Evolutionary conservation across 208 protist genomes (phyloP).

Genomic region (Trypanosomatidae sp.): DNA sequence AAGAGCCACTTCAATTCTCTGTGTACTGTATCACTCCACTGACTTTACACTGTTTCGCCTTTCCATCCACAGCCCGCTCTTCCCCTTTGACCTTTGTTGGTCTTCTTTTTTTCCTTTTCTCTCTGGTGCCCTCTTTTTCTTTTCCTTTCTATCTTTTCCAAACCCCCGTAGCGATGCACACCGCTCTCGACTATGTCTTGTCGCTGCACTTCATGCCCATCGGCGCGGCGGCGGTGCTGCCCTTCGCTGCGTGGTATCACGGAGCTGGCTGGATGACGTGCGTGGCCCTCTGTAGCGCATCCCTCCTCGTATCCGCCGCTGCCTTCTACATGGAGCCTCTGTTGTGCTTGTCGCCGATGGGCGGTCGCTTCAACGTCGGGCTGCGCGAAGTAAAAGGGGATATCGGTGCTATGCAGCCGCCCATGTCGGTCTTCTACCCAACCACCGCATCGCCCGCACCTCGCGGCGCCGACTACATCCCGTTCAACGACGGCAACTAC

Average conservation of each 20-base stretch:
- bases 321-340: conserved; percentile 52
- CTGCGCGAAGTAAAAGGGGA: conserved; percentile 35
- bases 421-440: conserved; percentile 76
- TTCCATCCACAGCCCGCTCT: too few relatives aligned
- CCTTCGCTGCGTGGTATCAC: conserved; percentile 2
- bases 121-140: not conserved
- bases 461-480: conserved; percentile 40
- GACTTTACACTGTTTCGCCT: too few relatives aligned
- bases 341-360: conserved; percentile 37
- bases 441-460: conserved; percentile 17
- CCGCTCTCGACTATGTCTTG: conserved; percentile 12
- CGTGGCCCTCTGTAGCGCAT: conserved; percentile 9
- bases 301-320: conserved; percentile 6
- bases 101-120: not conserved
- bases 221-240: not conserved
- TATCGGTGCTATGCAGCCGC: conserved; percentile 30
- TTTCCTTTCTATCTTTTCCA: too few relatives aligned
- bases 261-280: too few relatives aligned
- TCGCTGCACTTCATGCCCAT: conserved; percentile 25
- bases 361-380: conserved; percentile 55
- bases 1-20: too few relatives aligned
- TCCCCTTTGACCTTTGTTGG: too few relatives aligned
- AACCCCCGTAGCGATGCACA: conserved; percentile 8
- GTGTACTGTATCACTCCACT: too few relatives aligned
- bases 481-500: conserved; percentile 61